phyloP scores from a whole-genome alignment of 83 land plant genomes.

The Diphasiastrum complanatum region DNA sequence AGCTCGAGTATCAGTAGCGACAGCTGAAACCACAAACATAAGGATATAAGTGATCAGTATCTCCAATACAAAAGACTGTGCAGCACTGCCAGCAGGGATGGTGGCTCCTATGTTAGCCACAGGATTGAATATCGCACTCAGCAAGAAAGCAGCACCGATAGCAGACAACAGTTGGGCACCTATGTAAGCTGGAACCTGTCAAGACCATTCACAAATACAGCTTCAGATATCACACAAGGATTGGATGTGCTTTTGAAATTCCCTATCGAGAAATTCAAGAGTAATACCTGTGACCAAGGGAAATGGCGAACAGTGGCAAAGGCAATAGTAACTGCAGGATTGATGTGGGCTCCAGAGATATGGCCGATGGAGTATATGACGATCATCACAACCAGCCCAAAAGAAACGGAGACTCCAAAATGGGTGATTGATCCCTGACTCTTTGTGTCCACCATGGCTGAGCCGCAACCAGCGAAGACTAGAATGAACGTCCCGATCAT shows the following conservation, averaged over 20 bases:
- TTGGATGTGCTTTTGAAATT: not conserved
- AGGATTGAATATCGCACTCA: constrained; percentile 40
- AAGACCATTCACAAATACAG: not conserved
- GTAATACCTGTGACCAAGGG: constrained; percentile 32
- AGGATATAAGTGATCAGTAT: constrained; percentile 57
- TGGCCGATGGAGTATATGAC: constrained; percentile 37
- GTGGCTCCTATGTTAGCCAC: constrained; percentile 49
- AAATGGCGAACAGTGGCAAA: constrained; percentile 36
- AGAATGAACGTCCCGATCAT: constrained; percentile 35
- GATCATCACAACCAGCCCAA: constrained; percentile 32
- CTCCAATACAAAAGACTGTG: constrained; percentile 68
- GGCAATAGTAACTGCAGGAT: constrained; percentile 40
- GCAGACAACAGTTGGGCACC: constrained; percentile 57
- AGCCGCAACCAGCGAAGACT: constrained; percentile 34
- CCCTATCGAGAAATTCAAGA: not conserved
- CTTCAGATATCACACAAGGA: not conserved
- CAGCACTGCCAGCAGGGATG: constrained; percentile 44
- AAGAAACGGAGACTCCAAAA: constrained; percentile 24
- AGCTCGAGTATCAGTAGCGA: constrained; percentile 81
- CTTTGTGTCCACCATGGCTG: constrained; percentile 30
- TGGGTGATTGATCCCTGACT: constrained; percentile 19
- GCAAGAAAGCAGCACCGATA: constrained; percentile 39
- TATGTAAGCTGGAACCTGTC: constrained; percentile 63
- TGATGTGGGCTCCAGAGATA: constrained; percentile 42
- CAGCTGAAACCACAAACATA: constrained; percentile 76